phyloP scores from a whole-genome alignment of 139 green algal genomes.

The Volvox reticuliferus region DNA sequence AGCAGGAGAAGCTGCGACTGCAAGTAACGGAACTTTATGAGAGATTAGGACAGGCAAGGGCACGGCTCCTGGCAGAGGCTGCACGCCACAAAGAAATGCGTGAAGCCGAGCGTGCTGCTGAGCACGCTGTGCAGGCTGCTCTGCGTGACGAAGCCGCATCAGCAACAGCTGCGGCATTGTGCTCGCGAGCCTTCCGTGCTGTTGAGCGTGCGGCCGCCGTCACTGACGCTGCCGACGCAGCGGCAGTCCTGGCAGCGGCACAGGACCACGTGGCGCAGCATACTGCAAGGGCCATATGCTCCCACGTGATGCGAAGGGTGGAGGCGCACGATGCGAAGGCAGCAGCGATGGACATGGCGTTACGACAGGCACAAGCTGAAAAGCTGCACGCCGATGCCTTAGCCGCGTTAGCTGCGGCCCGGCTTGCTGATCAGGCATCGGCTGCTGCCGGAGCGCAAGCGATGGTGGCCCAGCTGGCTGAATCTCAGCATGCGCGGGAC shows the following conservation, averaged over 20 bases:
- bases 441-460: background rate
- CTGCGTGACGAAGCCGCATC: background rate
- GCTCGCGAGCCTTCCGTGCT: background rate
- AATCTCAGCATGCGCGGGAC: background rate
- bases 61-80: background rate
- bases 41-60: background rate
- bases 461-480: background rate
- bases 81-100: background rate
- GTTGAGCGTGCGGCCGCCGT: background rate
- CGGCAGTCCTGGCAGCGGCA: background rate
- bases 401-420: background rate
- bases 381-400: background rate
- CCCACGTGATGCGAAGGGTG: background rate
- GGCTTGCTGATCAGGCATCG: background rate
- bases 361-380: background rate
- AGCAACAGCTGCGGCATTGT: background rate
- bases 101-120: background rate
- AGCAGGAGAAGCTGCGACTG: background rate
- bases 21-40: constrained; percentile 11
- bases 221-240: background rate
- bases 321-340: background rate
- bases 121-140: background rate
- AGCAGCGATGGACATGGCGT: background rate
- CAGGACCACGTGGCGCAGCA: background rate
- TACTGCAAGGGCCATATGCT: background rate